Base-by-base conservation (phyloP, 176 grass and related monocot genomes). In the Carex scoparia region DNA sequence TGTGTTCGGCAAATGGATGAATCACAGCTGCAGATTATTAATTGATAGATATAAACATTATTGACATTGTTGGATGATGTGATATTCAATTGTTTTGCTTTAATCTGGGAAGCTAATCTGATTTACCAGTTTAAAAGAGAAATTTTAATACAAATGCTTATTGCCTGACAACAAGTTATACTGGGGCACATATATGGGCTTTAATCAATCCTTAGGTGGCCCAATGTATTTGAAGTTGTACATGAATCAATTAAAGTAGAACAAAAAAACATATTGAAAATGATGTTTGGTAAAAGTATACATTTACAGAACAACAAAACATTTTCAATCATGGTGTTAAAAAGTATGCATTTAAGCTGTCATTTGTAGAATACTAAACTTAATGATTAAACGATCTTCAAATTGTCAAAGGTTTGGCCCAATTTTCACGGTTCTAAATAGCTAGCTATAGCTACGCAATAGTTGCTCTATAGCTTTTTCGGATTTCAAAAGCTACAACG, bases 1-100 rank as follows among this genome's bases (percentile, higher is more conserved):
- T 65, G 48, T 92, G 87, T 75, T 97, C 94, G 8, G 90, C 92
- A 71, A 93, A 97, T 55, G 94, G 94, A 94, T 97, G 94, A 46
- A 94, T 97, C 42, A 97, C 94, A 7, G 92, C 94, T 94, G 89
- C 70, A 72, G 32, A 62, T 61, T 79, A 62, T 61, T 79, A 18
- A 30, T 74, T 85, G 84, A 64, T 28, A 78, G 42, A 86, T 38
- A 15, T 49, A 65, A 58, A 59, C 3, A 77, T 33, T 7, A 82
- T 51, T 56, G 4, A 74, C 69, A 27, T 5, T 15, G 33, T 42
- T 40, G 0, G 23, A 5, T 14, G 35, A 42, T 69, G 10, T 37
- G 40, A 69, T 69, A n/a, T 69, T 42, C 15, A 40, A 42, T 69
- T 42, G 9, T 13, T 69, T 40, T 40, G 4, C 7, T 69, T 42